Conservation (phyloP, 164 flowering plant species). For the Warburgia ugandensis region DNA sequence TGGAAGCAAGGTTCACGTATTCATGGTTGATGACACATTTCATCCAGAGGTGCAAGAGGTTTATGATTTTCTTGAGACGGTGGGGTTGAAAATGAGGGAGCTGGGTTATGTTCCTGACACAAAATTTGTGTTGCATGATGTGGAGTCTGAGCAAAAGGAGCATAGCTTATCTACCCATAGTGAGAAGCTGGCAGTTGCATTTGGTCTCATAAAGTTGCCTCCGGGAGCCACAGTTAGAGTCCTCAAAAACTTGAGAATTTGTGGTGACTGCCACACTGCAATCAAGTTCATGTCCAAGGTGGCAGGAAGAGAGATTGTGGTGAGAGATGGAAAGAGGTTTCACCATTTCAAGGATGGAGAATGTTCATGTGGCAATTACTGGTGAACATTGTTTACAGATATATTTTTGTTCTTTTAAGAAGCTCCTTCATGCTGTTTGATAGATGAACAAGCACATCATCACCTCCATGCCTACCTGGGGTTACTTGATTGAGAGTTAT, state of each 20-base stretch:
- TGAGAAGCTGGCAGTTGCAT: slow-evolving; percentile 83
- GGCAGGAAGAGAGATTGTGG: slow-evolving; percentile 60
- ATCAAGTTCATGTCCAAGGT: slow-evolving; percentile 61
- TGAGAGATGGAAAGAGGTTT: slow-evolving; percentile 75
- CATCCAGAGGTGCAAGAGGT: slow-evolving; percentile 61
- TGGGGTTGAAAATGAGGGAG: slow-evolving; percentile 49
- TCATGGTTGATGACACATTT: slow-evolving; percentile 56
- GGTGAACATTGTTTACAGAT: slow-evolving; percentile 30
- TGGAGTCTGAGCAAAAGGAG: slow-evolving; percentile 58
- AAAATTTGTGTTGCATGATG: slow-evolving; percentile 53
- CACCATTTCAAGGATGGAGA: slow-evolving; percentile 68
- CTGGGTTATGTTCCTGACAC: slow-evolving; percentile 45
- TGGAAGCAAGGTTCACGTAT: slow-evolving; percentile 60
- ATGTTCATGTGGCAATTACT: slow-evolving; percentile 72
- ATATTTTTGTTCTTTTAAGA: not conserved
- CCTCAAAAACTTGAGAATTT: slow-evolving; percentile 72
- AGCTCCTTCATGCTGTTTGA: not conserved
- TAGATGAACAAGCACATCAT: not conserved
- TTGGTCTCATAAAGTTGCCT: slow-evolving; percentile 67
- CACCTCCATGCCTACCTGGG: not conserved
- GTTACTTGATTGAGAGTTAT: not conserved
- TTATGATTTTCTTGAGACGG: slow-evolving; percentile 41
- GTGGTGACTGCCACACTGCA: slow-evolving; percentile 87
- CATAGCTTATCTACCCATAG: slow-evolving; percentile 59
- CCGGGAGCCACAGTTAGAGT: slow-evolving; percentile 58